Evolutionary conservation across 805 yeast genomes (phyloP), one percentile per base, ranked within the genome.

Genomic region (Metschnikowia aberdeeniae): DNA sequence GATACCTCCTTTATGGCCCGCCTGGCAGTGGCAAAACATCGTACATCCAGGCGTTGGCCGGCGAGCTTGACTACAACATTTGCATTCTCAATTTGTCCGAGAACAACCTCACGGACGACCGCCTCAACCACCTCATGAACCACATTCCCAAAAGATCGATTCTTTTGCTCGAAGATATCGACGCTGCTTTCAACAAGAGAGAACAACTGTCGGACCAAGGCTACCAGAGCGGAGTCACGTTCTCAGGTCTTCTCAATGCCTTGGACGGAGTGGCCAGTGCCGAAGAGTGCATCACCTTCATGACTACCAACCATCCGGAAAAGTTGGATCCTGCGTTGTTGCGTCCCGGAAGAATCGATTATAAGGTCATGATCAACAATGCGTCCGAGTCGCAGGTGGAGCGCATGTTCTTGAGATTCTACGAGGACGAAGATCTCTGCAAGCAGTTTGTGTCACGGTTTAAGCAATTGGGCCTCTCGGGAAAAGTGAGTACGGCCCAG

Each of bases 301-400:
- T 93, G 99, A 93, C 99, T 17, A 92, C 99, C 17, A 93, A 93
- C 64, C 99, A 93, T 60, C 97, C 97, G 0, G 98, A 93, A 51
- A 80, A 80, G 51, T 71, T 93, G 32, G 99, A 93, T 58, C 89
- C 97, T 1, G 99, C 99, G 0, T 75, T 93, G 36, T 68, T 93
- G 62, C 76, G 99, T 53, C 99, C 99, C 0, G 99, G 99, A 2
- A 76, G 99, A 65, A 84, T 93, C 28, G 99, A 93, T 61, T 82
- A 75, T 63, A 88, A 89, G 66, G 84, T 82, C 17, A 70, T 83
- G 57, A 78, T 93, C 33, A 93, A 86, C 53, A 87, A 92, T 63
- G 98, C 98, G n/a, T 75, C 92, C 0, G 79, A 78, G 34, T 75
- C 76, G 59, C 99, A 93, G 70, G 83, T 88, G 27, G 72, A 76